These are phyloP conservation scores for Microbotryomycetes sp. DNA, from an alignment of 1,284 basidiomycete genomes.

Conservation along the genomic window DNA sequence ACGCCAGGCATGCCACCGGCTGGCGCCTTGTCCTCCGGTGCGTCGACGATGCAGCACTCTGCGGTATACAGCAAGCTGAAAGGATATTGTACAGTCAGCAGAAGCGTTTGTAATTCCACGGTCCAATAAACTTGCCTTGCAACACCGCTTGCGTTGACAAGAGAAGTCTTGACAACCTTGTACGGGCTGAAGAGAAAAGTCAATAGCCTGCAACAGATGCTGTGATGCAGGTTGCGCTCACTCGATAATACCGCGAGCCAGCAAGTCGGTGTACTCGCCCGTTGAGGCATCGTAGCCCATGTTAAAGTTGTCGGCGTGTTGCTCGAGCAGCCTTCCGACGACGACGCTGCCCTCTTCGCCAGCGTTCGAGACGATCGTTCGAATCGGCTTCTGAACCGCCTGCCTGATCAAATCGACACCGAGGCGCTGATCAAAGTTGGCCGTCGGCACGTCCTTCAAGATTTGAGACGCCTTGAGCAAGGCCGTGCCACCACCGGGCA, in stretches of 20 bases:
- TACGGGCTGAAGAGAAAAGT: constrained; percentile 51
- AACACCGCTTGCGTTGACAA: constrained; percentile 65
- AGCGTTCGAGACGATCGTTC: constrained; percentile 88
- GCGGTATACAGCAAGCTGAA: constrained; percentile 89
- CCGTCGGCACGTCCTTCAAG: constrained; percentile 66
- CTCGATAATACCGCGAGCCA: constrained; percentile 81
- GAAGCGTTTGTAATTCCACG: background rate
- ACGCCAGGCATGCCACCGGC: constrained; percentile 43
- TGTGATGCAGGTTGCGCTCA: background rate
- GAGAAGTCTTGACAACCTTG: constrained; percentile 80
- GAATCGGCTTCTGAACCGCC: constrained; percentile 67
- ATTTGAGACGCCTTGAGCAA: constrained; percentile 60
- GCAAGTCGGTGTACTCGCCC: constrained; percentile 91
- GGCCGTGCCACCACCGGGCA: constrained; percentile 90
- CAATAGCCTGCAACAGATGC: background rate
- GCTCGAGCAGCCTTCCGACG: constrained; percentile 70
- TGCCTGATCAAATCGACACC: constrained; percentile 89
- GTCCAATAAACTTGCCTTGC: background rate
- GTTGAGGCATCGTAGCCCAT: constrained; percentile 87
- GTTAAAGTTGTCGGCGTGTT: constrained; percentile 55
- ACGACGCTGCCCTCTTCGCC: constrained; percentile 92
- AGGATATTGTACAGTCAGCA: constrained; percentile 38
- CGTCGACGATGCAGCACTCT: constrained; percentile 84
- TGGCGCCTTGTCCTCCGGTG: constrained; percentile 67
- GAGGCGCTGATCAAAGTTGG: constrained; percentile 97